Conservation (phyloP, 1,139 yeast species). For the Lodderomyces parapsilosis region DNA sequence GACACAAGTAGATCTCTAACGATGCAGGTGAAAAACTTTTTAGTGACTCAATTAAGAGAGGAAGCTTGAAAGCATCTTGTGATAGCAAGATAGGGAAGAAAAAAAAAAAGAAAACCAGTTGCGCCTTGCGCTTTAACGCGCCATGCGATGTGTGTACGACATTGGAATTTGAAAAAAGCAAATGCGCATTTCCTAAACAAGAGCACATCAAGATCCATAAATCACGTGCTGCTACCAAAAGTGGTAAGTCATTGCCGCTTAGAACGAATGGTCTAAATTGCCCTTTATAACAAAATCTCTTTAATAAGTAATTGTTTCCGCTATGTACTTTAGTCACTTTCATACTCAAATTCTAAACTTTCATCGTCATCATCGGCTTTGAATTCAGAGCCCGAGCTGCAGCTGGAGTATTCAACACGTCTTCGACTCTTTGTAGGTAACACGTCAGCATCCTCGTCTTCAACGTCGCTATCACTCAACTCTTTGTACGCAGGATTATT, state of each 20-base stretch:
- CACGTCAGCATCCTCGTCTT: background rate
- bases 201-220: background rate
- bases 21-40: background rate
- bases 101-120: background rate
- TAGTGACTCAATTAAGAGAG: no score
- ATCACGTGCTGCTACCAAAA: background rate
- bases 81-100: no score
- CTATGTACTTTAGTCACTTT: constrained; percentile 8
- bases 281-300: background rate
- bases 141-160: no score
- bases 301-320: background rate
- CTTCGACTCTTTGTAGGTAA: background rate
- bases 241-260: background rate
- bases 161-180: no score
- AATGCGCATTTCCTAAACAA: background rate
- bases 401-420: background rate
- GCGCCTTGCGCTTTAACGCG: background rate
- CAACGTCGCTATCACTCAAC: background rate
- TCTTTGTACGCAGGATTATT: constrained; percentile 1
- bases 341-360: constrained; percentile 14
- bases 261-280: no score
- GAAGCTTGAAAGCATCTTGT: background rate
- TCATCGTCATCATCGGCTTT: constrained; percentile 4
- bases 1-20: background rate
- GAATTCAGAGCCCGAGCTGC: background rate